Base-by-base conservation (phyloP, 306 rosid species). In the Pachyrhizus erosus region DNA sequence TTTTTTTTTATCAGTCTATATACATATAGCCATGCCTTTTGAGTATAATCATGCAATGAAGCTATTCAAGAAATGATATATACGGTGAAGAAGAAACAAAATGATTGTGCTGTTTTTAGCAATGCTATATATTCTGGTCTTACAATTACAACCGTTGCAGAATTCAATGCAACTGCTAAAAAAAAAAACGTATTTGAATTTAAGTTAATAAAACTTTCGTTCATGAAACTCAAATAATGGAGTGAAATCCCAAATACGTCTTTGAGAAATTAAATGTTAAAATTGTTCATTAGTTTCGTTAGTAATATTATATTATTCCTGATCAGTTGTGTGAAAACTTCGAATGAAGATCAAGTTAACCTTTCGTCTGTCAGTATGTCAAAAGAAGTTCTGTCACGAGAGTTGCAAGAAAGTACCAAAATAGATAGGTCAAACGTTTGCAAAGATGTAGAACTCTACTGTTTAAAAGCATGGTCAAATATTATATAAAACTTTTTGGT, bases 391-490 rank as follows among this genome's bases (percentile, higher is more conserved):
- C 26, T 51, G 46, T 20, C 57, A 17, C 10, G 3, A 1, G 21
- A 57, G 11, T 60, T 34, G 80, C 43, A 60, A 42, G 60, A 42
- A 76, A 76, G 17, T 75, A 7, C 49, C 14, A 4, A 33, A 34
- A 54, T 73, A 51, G 46, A 48, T 23, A 18, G 20, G 37, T 39
- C 29, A 21, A 31, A 0, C 17, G 11, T n/a, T 27, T 26, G 26
- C 15, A 48, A 48, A 67, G 27, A 62, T 6, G 21, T 62, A 42
- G 39, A 73, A 73, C 29, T n/a, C 18, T 48, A 73, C 18, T 54
- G 14, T 73, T 72, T 39, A 49, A 72, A 70, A 45, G 43, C 5
- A 34, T 33, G 78, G 65, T 73, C 48, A 51, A 51, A 46, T 52
- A 9, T 17, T 15, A 7, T 5, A 27, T 49, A 13, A 45, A 15